Evolutionary conservation across 176 grass and related monocot genomes (phyloP), one percentile per base, ranked within the genome.

Genomic region (Bonia amplexicaulis): DNA sequence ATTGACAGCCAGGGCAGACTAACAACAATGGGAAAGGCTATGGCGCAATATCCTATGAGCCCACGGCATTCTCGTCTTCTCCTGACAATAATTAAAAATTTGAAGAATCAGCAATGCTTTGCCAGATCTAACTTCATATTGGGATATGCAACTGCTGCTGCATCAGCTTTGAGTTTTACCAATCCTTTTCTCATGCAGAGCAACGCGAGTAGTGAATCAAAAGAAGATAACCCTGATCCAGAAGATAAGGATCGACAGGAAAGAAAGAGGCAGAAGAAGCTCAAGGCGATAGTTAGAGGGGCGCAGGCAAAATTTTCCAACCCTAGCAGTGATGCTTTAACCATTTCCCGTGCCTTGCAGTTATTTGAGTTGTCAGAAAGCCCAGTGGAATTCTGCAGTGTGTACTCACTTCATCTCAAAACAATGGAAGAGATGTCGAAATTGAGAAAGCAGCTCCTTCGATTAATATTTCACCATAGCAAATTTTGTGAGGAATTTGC

Each of bases 341-440:
- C 96, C 25, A 88, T 96, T 84, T 90, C 93, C 1, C 75, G 77
- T 86, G 91, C 93, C 27, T 88, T 99, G 69, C 91, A 93, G 75
- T 77, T 86, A 80, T 99, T 99, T 86, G 93, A 99, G 46, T 65
- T 89, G 55, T 85, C 91, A 89, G 84, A 67, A 78, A 88, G 89
- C 79, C 85, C 83, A 7, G 64, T 90, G 58, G 86, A 88, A 66
- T 99, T 99, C 85, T 99, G 96, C 79, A 96, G 78, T 82, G 80
- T 84, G 16, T 92, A 96, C 84, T 96, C 85, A 20, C 88, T 99
- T 74, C 93, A 96, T 87, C 79, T 96, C 41, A 99, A 96, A 90
- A 99, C 91, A 76, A 94, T 96, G 96, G 91, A 99, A 78, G 96
- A 99, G 59, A 94, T 99, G 96, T 96, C 96, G 3, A 99, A 94